Percentiles rank a stretch among this genome's conserved stretches.
phyloP scores from a whole-genome alignment of 176 grass and related monocot genomes.

The Puya raimondii region DNA sequence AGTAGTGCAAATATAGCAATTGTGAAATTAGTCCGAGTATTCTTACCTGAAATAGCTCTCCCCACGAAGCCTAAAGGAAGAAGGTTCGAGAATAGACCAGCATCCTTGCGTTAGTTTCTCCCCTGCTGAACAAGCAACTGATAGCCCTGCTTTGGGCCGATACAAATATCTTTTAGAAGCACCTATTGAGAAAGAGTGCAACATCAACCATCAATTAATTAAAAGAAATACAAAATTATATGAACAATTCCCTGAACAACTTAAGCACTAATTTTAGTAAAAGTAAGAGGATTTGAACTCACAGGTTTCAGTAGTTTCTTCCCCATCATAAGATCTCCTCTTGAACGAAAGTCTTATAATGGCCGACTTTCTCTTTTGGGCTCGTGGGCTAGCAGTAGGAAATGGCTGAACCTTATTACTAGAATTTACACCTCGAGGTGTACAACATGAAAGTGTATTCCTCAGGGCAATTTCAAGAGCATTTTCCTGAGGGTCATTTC shows the following conservation, averaged over 20 bases:
- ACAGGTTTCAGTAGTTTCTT: slow-evolving; percentile 93
- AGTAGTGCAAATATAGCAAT: neutral
- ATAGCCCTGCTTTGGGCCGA: slow-evolving; percentile 60
- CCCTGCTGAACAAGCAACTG: slow-evolving; percentile 37
- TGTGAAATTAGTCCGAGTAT: neutral
- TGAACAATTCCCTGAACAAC: neutral
- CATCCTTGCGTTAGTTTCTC: slow-evolving; percentile 60
- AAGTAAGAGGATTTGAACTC: slow-evolving; percentile 10
- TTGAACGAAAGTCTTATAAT: slow-evolving; percentile 89
- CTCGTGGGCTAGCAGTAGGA: slow-evolving; percentile 38
- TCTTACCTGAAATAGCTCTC: slow-evolving; percentile 91
- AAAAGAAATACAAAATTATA: neutral
- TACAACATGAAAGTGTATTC: slow-evolving; percentile 65
- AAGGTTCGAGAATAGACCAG: slow-evolving; percentile 87
- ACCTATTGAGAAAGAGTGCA: slow-evolving; percentile 31
- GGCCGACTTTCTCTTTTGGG: slow-evolving; percentile 68
- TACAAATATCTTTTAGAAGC: slow-evolving; percentile 76
- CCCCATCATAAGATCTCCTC: slow-evolving; percentile 83
- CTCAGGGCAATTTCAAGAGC: slow-evolving; percentile 49
- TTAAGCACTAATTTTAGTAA: neutral
- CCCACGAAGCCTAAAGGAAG: slow-evolving; percentile 63
- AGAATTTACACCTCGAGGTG: slow-evolving; percentile 42
- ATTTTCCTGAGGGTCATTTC: slow-evolving; percentile 44
- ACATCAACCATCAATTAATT: slow-evolving; percentile 7
- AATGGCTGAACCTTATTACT: slow-evolving; percentile 63